Conservation (phyloP, 2,329 filamentous ascomycete species). For the Corinectria fuckeliana region DNA sequence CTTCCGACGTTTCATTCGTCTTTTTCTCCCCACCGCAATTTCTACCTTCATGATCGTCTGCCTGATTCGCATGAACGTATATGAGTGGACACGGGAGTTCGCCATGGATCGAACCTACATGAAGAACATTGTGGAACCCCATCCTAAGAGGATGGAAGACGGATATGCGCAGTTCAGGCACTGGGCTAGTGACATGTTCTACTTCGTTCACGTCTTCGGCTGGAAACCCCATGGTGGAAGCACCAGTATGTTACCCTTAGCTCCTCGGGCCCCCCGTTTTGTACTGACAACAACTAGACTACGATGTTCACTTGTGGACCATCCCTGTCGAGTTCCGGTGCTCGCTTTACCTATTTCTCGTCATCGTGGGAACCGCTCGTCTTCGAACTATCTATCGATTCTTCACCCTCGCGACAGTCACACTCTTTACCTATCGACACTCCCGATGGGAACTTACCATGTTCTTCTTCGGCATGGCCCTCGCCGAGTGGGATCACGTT, state of each 20-base stretch:
- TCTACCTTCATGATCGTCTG: constrained; percentile 57
- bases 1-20: constrained; percentile 58
- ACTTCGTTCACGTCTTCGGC: constrained; percentile 58
- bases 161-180: constrained; percentile 50
- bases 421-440: constrained; percentile 54
- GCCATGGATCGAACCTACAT: constrained; percentile 51
- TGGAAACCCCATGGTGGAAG: constrained; percentile 57
- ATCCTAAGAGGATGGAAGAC: constrained; percentile 49
- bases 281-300: constrained; percentile 42
- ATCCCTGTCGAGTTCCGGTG: constrained; percentile 67
- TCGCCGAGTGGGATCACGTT: constrained; percentile 62
- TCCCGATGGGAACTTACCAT: constrained; percentile 62
- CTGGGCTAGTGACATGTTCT: constrained; percentile 56
- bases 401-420: constrained; percentile 48
- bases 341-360: constrained; percentile 63
- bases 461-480: constrained; percentile 60
- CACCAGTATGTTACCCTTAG: constrained; percentile 44
- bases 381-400: constrained; percentile 52
- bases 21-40: constrained; percentile 58
- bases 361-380: constrained; percentile 56
- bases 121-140: constrained; percentile 57
- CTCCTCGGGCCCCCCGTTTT: not conserved
- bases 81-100: constrained; percentile 57
- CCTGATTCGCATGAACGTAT: constrained; percentile 53
- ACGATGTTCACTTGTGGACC: constrained; percentile 68